phyloP scores from a whole-genome alignment of 2,329 filamentous ascomycete genomes.

The Aaosphaeria pasadenensis region DNA sequence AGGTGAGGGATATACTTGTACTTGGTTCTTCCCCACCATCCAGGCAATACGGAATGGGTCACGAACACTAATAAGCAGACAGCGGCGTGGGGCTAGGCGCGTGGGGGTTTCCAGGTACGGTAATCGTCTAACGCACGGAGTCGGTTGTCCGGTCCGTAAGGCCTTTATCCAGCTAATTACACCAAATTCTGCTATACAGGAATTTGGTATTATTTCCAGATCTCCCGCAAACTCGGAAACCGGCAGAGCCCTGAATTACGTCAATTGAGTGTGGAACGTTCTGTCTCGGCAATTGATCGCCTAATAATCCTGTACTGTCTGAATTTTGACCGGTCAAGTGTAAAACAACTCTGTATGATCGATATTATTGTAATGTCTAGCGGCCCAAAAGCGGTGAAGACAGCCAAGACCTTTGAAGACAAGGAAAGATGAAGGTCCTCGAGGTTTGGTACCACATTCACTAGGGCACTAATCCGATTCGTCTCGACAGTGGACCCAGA shows the following conservation, averaged over 20 bases:
- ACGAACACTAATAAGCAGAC: constrained; percentile 16
- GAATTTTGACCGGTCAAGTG: too few species aligned
- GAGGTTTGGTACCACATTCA: neutral
- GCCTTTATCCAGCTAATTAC: constrained; percentile 20
- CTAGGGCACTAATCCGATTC: neutral
- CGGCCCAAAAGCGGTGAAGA: too few species aligned
- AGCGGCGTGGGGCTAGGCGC: constrained; percentile 30
- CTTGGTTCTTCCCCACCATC: too few species aligned
- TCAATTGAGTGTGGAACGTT: neutral
- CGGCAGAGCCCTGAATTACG: neutral
- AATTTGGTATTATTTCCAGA: neutral
- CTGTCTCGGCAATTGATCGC: too few species aligned
- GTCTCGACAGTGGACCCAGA: neutral
- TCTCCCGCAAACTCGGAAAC: neutral
- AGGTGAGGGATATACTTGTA: too few species aligned
- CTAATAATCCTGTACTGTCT: too few species aligned
- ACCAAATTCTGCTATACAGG: neutral
- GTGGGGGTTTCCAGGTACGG: constrained; percentile 29
- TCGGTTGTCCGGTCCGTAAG: constrained; percentile 31
- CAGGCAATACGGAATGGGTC: neutral
- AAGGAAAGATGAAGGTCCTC: too few species aligned
- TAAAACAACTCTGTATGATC: too few species aligned
- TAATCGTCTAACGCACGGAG: constrained; percentile 18
- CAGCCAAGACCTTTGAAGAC: too few species aligned
- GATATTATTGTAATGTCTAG: too few species aligned